Percentiles rank a stretch among this genome's conserved stretches.
phyloP scores from a whole-genome alignment of 257 asterid species.

The Fraxinus excelsior region DNA sequence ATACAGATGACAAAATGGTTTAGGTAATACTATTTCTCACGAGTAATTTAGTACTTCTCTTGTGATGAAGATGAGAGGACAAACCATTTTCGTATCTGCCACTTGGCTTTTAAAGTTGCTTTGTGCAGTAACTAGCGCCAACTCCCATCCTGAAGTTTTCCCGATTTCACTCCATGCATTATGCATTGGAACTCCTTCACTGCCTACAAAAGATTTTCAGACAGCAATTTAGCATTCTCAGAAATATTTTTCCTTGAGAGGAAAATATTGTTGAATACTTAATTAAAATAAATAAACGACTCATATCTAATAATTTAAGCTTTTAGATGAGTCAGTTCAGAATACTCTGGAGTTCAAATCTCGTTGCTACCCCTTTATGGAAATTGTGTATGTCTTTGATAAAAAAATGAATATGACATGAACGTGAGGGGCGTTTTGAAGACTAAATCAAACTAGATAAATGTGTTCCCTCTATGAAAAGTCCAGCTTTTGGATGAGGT shows the following conservation, averaged over 20 bases:
- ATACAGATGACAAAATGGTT: background rate
- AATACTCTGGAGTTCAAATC: too few species aligned
- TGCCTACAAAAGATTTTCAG: slow-evolving; percentile 34
- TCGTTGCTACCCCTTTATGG: too few species aligned
- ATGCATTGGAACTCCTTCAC: slow-evolving; percentile 28
- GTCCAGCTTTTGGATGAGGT: too few species aligned
- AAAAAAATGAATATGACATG: too few species aligned
- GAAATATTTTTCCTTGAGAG: background rate
- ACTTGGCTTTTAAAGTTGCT: slow-evolving; percentile 54
- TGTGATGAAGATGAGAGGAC: slow-evolving; percentile 11
- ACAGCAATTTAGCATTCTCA: background rate
- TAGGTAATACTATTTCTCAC: background rate
- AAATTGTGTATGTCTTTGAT: too few species aligned
- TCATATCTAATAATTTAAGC: too few species aligned
- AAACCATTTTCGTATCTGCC: slow-evolving; percentile 49
- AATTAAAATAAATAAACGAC: too few species aligned
- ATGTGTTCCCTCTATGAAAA: too few species aligned
- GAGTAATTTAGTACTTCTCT: background rate
- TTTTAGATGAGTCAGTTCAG: too few species aligned
- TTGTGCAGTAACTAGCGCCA: slow-evolving; percentile 75
- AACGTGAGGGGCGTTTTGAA: too few species aligned
- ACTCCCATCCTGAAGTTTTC: slow-evolving; percentile 72
- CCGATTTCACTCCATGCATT: slow-evolving; percentile 40
- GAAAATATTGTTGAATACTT: too few species aligned
- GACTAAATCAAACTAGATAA: too few species aligned